Percentiles rank a stretch among this genome's conserved stretches.
phyloP scores from a whole-genome alignment of 495 filamentous ascomycete species.

The Penicillium longicatenatum region DNA sequence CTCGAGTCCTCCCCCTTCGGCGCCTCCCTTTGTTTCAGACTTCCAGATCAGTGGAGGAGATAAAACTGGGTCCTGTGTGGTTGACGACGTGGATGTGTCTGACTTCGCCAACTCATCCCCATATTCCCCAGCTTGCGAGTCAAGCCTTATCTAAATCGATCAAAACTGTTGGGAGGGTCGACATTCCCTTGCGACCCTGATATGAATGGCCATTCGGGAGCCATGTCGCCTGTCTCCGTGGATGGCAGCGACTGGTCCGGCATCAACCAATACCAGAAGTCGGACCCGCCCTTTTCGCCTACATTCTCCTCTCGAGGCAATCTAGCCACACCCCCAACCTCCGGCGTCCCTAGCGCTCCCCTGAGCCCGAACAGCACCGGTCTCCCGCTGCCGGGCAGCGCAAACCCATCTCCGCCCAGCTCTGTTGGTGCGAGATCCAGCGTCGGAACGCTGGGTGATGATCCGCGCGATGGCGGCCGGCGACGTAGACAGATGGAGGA shows the following conservation, averaged over 20 bases:
- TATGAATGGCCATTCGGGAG: constrained; percentile 63
- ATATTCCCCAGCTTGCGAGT: background rate
- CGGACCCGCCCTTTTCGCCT: constrained; percentile 57
- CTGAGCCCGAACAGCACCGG: constrained; percentile 55
- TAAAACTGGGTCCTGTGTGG: constrained; percentile 15
- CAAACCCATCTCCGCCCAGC: constrained; percentile 79
- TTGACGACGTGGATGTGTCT: constrained; percentile 12
- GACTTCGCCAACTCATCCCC: background rate
- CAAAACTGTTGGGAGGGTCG: background rate
- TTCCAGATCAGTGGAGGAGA: constrained; percentile 17
- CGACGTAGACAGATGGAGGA: constrained; percentile 64
- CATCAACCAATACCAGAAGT: constrained; percentile 68
- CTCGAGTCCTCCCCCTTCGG: constrained; percentile 11
- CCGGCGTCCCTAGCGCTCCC: constrained; percentile 60
- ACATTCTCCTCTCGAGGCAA: constrained; percentile 58
- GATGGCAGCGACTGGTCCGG: constrained; percentile 88
- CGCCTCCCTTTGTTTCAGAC: constrained; percentile 26
- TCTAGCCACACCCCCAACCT: constrained; percentile 70
- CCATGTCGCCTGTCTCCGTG: constrained; percentile 82
- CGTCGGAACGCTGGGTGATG: constrained; percentile 64
- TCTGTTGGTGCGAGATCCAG: constrained; percentile 79
- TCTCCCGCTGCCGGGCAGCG: constrained; percentile 46
- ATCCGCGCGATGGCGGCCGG: constrained; percentile 53
- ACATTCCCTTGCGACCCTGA: constrained; percentile 28
- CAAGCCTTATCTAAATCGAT: background rate